A percentile compares a stretch with the other conserved stretches of the same genome.
phyloP scores from a whole-genome alignment of 2,329 filamentous ascomycete genomes.

The Thermoascus crustaceus region DNA sequence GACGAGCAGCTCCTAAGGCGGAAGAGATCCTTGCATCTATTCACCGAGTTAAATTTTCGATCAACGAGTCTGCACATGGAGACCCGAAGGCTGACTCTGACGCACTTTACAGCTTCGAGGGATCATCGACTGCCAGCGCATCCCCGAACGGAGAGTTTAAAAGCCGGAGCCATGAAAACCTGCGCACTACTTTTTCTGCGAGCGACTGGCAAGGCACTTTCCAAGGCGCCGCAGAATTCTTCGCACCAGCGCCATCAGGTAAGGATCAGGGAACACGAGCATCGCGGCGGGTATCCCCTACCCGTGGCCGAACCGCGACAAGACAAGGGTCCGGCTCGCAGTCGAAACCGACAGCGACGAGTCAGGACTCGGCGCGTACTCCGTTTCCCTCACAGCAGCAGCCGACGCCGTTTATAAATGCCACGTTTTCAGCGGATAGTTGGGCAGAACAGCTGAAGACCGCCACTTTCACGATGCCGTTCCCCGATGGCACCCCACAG shows the following conservation, averaged over 20 bases:
- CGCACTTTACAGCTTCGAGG: constrained; percentile 5
- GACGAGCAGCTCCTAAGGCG: background rate
- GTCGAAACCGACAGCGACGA: constrained; percentile 9
- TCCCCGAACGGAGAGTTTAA: constrained; percentile 17
- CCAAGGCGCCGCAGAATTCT: constrained; percentile 26
- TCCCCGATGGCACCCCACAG: constrained; percentile 18
- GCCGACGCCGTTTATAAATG: constrained; percentile 24
- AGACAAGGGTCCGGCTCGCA: constrained; percentile 10
- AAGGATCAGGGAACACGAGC: constrained; percentile 13
- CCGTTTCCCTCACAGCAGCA: constrained; percentile 15
- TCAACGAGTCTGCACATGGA: background rate
- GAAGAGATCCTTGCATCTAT: constrained; percentile 1
- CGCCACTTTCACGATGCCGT: constrained; percentile 24
- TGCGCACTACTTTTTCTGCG: constrained; percentile 34
- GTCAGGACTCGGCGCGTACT: constrained; percentile 12
- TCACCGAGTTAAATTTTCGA: background rate
- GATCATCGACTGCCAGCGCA: constrained; percentile 9
- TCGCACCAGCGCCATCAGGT: constrained; percentile 23
- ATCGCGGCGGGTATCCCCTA: constrained; percentile 11
- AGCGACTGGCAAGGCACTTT: constrained; percentile 34
- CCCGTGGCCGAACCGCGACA: constrained; percentile 11
- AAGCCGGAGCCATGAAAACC: constrained; percentile 25
- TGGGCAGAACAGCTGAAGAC: constrained; percentile 32
- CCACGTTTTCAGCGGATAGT: constrained; percentile 30
- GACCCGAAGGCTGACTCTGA: constrained; percentile 3